Base-by-base conservation (phyloP, 176 grass and related monocot species). In the Eragrostis nindensis region DNA sequence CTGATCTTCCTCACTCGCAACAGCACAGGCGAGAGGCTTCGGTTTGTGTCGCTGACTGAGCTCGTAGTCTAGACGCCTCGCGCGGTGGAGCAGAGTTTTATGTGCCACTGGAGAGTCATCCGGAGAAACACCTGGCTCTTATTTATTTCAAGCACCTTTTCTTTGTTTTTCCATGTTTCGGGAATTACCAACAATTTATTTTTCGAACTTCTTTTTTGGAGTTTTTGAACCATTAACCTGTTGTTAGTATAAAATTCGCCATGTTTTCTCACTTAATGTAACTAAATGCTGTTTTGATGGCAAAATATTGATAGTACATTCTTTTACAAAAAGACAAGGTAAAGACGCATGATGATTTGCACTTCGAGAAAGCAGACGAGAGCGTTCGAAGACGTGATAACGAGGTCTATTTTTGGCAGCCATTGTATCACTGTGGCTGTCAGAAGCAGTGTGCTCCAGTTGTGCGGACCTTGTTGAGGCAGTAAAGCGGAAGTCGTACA, bases 81-180 rank as follows among this genome's bases (percentile, higher is more conserved):
- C n/a, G 32, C 26, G 47, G 45, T 2, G 13, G 75, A 68, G 61
- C 21, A 19, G 63, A 44, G 8, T 41, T 70, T 46, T 85, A 47
- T 81, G 19, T 67, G 64, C 87, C 82, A 89, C 87, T 57, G 8
- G 40, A 14, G 55, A 30, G 65, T 66, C 59, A 86, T 89, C 83
- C 66, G 41, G 74, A 78, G 39, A 60, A 84, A 60, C 52, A 27
- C 62, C 43, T 63, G n/a, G 62, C 27, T 82, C 45, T 73, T 27
- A 0, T 70, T 52, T 47, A 47, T 78, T 63, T 66, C 50, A 38
- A 6, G 11, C 25, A 14, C 4, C 22, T 53, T 8, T 26, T 59
- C 16, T 3, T 38, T 15, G 0, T 19, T n/a, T 25, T 36, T 11
- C 2, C 12, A 62, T 73, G 12, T 18, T 64, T 25, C 3, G 60